Percentiles rank a stretch among this genome's conserved stretches.
These are phyloP conservation scores for Hypsizygus marmoreus DNA, from an alignment of 768 basidiomycete species.

Conservation along the genomic window DNA sequence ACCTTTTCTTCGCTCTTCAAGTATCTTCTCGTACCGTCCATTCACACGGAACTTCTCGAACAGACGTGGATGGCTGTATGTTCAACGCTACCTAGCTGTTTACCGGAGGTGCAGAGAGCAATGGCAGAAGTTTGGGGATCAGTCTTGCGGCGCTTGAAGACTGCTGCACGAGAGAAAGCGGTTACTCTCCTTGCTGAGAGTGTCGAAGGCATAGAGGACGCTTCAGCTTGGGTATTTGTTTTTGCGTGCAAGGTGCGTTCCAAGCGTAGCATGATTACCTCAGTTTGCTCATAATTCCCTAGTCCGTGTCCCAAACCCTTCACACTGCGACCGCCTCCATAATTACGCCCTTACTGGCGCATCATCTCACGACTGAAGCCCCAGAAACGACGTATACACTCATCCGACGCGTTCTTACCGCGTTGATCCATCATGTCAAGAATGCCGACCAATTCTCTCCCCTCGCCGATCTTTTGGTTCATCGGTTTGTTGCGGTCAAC, in stretches of 20 bases:
- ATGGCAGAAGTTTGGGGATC: slow-evolving; percentile 89
- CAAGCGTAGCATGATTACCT: slow-evolving; percentile 2
- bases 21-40: slow-evolving; percentile 68
- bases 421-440: slow-evolving; percentile 83
- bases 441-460: slow-evolving; percentile 62
- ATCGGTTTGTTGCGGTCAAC: slow-evolving; percentile 31
- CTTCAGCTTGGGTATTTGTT: slow-evolving; percentile 73
- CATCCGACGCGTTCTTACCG: slow-evolving; percentile 73
- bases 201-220: slow-evolving; percentile 55
- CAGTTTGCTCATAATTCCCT: slow-evolving; percentile 6
- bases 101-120: slow-evolving; percentile 72
- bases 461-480: slow-evolving; percentile 55
- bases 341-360: slow-evolving; percentile 55
- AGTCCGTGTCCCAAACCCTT: slow-evolving; percentile 84
- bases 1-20: slow-evolving; percentile 73
- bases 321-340: slow-evolving; percentile 75
- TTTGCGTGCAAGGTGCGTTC: slow-evolving; percentile 74
- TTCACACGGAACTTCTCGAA: slow-evolving; percentile 53
- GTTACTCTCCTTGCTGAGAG: slow-evolving; percentile 56
- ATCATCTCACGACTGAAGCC: slow-evolving; percentile 45
- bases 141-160: slow-evolving; percentile 71
- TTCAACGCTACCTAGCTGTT: slow-evolving; percentile 55
- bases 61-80: slow-evolving; percentile 62
- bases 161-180: slow-evolving; percentile 54
- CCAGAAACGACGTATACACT: slow-evolving; percentile 52